A percentile compares a stretch with the other conserved stretches of the same genome.
Conservation (phyloP, 2,329 filamentous ascomycete species). For the Drechslerella coelobrocha region DNA sequence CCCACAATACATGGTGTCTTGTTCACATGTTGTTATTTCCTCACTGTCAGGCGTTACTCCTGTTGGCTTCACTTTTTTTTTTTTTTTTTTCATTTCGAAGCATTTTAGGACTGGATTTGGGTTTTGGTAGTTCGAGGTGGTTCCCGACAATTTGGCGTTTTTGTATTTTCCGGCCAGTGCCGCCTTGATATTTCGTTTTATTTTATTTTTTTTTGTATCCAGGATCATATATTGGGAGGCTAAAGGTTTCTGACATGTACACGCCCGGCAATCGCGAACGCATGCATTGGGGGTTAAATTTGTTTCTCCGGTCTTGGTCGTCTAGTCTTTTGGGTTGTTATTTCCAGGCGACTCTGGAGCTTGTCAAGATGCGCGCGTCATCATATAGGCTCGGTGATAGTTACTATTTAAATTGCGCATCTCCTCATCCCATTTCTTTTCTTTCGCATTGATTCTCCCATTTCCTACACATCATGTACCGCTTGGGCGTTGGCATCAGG, state of each 20-base stretch:
- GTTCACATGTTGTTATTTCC: conserved; percentile 43
- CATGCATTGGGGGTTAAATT: background rate
- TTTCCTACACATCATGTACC: no score
- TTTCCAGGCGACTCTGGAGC: no score
- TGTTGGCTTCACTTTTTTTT: no score
- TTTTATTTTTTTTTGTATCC: background rate
- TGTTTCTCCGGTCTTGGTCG: background rate
- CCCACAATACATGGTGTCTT: conserved; percentile 27
- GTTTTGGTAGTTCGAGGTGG: conserved; percentile 3
- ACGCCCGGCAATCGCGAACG: background rate
- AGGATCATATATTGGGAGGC: background rate
- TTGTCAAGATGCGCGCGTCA: no score
- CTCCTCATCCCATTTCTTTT: no score
- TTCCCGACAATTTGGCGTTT: background rate
- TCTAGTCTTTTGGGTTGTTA: no score
- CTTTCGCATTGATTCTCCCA: no score
- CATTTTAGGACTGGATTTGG: conserved; percentile 2
- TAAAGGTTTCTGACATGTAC: background rate
- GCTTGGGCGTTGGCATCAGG: no score
- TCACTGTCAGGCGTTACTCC: conserved; percentile 46
- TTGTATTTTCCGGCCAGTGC: background rate
- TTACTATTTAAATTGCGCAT: no score
- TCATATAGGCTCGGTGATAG: no score
- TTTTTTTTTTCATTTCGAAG: conserved; percentile 30
- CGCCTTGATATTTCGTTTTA: background rate